These are phyloP conservation scores for Zychaea mexicana DNA, from an alignment of 371 early-diverging fungal genomes.

Conservation along the genomic window DNA sequence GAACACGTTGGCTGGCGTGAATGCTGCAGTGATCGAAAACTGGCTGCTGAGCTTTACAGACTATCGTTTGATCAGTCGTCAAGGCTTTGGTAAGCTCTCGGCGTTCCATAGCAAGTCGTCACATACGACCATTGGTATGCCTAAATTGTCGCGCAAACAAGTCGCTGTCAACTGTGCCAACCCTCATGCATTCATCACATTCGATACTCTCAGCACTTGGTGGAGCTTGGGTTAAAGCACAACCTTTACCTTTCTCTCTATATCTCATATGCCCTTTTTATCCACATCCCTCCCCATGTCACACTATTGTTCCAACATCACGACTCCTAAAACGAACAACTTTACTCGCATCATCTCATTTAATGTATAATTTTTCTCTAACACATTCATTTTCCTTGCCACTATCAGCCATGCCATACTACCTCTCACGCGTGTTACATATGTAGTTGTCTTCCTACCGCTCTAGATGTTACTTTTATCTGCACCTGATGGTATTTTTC, in stretches of 20 bases:
- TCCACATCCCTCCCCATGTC: too few relatives aligned
- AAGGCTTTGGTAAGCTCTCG: constrained; percentile 55
- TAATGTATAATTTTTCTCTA: too few relatives aligned
- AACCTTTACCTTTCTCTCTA: background rate
- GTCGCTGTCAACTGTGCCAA: constrained; percentile 24
- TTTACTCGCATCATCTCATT: too few relatives aligned
- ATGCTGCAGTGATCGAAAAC: constrained; percentile 55
- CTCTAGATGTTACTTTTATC: too few relatives aligned
- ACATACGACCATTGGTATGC: constrained; percentile 32
- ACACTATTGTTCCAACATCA: too few relatives aligned
- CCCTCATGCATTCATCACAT: constrained; percentile 26
- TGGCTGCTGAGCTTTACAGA: constrained; percentile 52
- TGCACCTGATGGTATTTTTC: too few relatives aligned
- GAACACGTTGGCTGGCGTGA: constrained; percentile 37
- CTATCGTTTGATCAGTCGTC: constrained; percentile 48
- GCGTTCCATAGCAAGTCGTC: constrained; percentile 28
- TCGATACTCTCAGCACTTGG: constrained; percentile 32
- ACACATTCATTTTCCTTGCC: too few relatives aligned
- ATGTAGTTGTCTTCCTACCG: too few relatives aligned
- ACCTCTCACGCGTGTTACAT: too few relatives aligned
- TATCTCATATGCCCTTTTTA: background rate
- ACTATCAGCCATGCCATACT: too few relatives aligned
- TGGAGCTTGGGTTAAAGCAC: constrained; percentile 30
- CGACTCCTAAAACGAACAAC: too few relatives aligned
- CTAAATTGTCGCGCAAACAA: constrained; percentile 22